Evolutionary conservation across 2,329 filamentous ascomycete species (phyloP).

Genomic region (Onygena corvina): DNA sequence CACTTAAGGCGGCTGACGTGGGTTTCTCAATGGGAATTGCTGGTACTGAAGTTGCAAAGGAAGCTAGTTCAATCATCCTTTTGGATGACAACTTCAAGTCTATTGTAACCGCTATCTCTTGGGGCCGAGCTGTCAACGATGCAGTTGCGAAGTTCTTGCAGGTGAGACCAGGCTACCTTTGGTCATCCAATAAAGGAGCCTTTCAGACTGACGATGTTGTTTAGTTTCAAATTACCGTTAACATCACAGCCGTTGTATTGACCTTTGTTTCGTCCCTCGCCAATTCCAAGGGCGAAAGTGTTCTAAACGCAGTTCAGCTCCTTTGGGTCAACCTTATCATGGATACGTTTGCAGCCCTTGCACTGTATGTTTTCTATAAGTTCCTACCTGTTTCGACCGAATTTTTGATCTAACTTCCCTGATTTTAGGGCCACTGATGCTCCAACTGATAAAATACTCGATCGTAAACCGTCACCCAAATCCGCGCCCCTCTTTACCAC

Average conservation of each 20-base stretch:
- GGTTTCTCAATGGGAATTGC: conserved; percentile 58
- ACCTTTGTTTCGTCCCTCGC: conserved; percentile 81
- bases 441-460: conserved; percentile 66
- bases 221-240: conserved; percentile 57
- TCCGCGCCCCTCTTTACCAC: conserved; percentile 66
- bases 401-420: background rate
- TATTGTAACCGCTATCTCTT: conserved; percentile 55
- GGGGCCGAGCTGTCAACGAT: conserved; percentile 58
- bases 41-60: conserved; percentile 56
- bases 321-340: conserved; percentile 97
- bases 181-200: background rate
- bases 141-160: conserved; percentile 57
- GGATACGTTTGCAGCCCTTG: conserved; percentile 86
- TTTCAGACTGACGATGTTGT: background rate
- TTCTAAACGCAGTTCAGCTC: conserved; percentile 78
- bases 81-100: conserved; percentile 55
- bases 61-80: conserved; percentile 56
- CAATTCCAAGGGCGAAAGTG: conserved; percentile 55
- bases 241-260: conserved; percentile 76
- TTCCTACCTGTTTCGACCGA: background rate
- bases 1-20: conserved; percentile 53
- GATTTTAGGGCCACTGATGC: conserved; percentile 59
- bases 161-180: conserved; percentile 9
- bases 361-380: conserved; percentile 43
- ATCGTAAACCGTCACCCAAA: conserved; percentile 68